Percentiles rank a stretch among this genome's conserved stretches.
Evolutionary conservation across 2,329 filamentous ascomycete species (phyloP).

Genomic region (Fusarium nelsonii): DNA sequence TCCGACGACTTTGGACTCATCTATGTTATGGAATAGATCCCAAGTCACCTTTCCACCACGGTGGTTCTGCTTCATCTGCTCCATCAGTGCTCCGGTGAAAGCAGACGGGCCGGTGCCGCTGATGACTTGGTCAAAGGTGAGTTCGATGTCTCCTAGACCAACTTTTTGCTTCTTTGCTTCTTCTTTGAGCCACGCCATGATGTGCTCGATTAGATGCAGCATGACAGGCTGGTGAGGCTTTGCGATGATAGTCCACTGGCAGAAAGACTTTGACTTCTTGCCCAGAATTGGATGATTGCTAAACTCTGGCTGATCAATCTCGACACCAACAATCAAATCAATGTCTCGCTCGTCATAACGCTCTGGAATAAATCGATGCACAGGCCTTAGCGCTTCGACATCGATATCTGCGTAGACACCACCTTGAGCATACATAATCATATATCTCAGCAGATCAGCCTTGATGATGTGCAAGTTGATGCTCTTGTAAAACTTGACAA

Average conservation of each 20-base stretch:
- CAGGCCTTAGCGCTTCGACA: constrained; percentile 53
- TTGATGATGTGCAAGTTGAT: constrained; percentile 74
- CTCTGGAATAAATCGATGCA: constrained; percentile 58
- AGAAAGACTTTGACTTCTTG: constrained; percentile 76
- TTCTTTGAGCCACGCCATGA: constrained; percentile 73
- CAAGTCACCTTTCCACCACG: constrained; percentile 63
- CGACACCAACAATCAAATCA: constrained; percentile 77
- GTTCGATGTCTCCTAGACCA: constrained; percentile 69
- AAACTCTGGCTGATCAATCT: constrained; percentile 77
- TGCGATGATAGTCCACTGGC: constrained; percentile 81
- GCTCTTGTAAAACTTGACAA: constrained; percentile 70
- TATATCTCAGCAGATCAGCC: constrained; percentile 75
- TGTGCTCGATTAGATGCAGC: constrained; percentile 75
- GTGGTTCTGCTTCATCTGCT: constrained; percentile 68
- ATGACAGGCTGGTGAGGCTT: constrained; percentile 76
- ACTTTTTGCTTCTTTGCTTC: constrained; percentile 70
- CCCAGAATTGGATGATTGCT: constrained; percentile 73
- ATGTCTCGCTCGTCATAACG: constrained; percentile 73
- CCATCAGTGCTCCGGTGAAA: constrained; percentile 74
- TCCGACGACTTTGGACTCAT: constrained; percentile 73
- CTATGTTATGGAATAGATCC: constrained; percentile 74
- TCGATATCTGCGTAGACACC: constrained; percentile 75
- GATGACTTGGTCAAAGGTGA: constrained; percentile 80
- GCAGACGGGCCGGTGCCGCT: constrained; percentile 79
- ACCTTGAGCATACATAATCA: constrained; percentile 79